Evolutionary conservation across 2,329 filamentous ascomycete species (phyloP).

Genomic region (Ceratocystis ficicola): DNA sequence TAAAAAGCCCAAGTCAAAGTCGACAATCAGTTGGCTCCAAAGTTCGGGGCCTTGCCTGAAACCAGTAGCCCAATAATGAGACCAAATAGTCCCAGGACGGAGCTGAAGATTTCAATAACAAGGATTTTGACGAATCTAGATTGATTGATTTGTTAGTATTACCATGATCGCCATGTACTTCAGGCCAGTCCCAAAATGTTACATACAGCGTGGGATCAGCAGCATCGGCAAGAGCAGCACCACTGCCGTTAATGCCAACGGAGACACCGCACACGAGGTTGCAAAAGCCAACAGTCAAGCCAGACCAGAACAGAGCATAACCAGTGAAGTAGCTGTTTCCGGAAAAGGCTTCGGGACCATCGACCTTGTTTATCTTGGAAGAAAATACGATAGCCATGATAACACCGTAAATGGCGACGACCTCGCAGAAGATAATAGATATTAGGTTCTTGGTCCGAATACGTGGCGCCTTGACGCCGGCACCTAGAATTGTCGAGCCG

Average conservation of each 20-base stretch:
- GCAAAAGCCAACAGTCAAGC: slow-evolving; percentile 86
- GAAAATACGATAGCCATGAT: slow-evolving; percentile 99
- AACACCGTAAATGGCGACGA: slow-evolving; percentile 98
- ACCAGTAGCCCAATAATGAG: slow-evolving; percentile 88
- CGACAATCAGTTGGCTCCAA: slow-evolving; percentile 35
- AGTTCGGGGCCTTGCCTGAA: slow-evolving; percentile 69
- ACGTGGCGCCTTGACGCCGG: slow-evolving; percentile 87
- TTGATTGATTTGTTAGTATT: slow-evolving; percentile 24
- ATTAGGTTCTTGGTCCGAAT: slow-evolving; percentile 99
- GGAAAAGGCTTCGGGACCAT: slow-evolving; percentile 54
- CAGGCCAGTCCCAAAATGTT: background rate
- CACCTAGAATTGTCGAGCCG: slow-evolving; percentile 91
- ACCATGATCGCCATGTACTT: slow-evolving; percentile 24
- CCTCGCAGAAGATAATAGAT: slow-evolving; percentile 99
- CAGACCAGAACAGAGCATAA: slow-evolving; percentile 91
- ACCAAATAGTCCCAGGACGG: slow-evolving; percentile 88
- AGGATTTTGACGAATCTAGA: slow-evolving; percentile 92
- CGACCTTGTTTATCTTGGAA: slow-evolving; percentile 61
- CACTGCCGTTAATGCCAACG: slow-evolving; percentile 95
- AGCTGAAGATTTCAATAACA: slow-evolving; percentile 98
- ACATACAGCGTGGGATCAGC: slow-evolving; percentile 79
- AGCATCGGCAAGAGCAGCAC: slow-evolving; percentile 89
- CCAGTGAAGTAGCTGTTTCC: slow-evolving; percentile 84
- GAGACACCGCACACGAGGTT: slow-evolving; percentile 93
- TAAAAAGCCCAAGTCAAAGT: background rate